Evolutionary conservation across 148 eudicot genomes (phyloP).

Genomic region (Simmondsia chinensis): DNA sequence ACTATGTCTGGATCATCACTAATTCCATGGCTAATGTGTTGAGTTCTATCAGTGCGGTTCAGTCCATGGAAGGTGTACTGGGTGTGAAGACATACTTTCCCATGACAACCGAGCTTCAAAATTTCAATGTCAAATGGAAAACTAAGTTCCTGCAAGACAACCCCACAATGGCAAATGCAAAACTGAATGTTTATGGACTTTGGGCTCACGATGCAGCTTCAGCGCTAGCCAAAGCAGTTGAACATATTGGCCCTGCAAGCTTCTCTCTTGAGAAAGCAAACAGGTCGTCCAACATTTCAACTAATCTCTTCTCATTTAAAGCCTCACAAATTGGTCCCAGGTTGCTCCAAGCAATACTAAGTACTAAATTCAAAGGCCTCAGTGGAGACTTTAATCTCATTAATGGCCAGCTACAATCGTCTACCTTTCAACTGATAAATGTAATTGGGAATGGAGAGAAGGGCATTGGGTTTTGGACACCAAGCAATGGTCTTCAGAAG

Average conservation of each 20-base stretch:
- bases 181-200: constrained; percentile 29
- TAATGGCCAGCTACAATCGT: constrained; percentile 32
- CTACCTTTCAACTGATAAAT: constrained; percentile 32
- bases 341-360: constrained; percentile 22
- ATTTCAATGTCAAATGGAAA: constrained; percentile 36
- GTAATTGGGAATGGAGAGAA: constrained; percentile 28
- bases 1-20: constrained; percentile 66
- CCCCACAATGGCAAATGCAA: constrained; percentile 19
- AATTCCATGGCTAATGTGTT: constrained; percentile 35
- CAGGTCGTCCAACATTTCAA: constrained; percentile 5
- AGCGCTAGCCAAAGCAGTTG: constrained; percentile 53
- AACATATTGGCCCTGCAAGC: constrained; percentile 9
- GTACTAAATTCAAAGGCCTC: constrained; percentile 35
- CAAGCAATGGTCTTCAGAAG: constrained; percentile 24
- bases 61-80: constrained; percentile 57
- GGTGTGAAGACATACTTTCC: constrained; percentile 53
- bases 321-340: constrained; percentile 33
- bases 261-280: constrained; percentile 13
- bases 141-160: constrained; percentile 22
- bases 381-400: constrained; percentile 41
- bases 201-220: constrained; percentile 56
- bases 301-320: constrained; percentile 35
- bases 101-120: constrained; percentile 14
- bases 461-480: constrained; percentile 47
- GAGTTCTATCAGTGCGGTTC: constrained; percentile 23